A percentile compares a stretch with the other conserved stretches of the same genome.
phyloP scores from a whole-genome alignment of 495 filamentous ascomycete genomes.

The Melanomma pulvis-pyrius region DNA sequence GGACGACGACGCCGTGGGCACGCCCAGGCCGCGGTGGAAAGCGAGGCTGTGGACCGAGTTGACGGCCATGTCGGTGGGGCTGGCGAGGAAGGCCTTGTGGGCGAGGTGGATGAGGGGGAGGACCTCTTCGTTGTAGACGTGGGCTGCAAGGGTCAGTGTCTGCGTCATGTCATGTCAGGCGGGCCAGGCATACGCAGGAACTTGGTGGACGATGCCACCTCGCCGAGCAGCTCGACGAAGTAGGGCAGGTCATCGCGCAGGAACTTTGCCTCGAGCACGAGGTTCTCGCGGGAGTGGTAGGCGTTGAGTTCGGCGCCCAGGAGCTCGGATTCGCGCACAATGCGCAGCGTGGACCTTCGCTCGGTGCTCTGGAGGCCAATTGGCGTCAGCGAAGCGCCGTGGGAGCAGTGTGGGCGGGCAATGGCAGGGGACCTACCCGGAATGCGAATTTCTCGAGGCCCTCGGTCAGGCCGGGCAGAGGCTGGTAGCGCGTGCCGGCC shows the following conservation, averaged over 20 bases:
- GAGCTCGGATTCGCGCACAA: conserved; percentile 91
- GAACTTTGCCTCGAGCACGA: conserved; percentile 91
- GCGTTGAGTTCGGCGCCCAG: conserved; percentile 83
- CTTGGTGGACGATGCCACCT: conserved; percentile 84
- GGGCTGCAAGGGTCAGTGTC: conserved; percentile 56
- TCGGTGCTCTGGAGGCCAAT: conserved; percentile 68
- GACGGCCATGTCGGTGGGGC: conserved; percentile 71
- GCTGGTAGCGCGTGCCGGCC: conserved; percentile 89
- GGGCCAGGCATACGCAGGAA: conserved; percentile 52
- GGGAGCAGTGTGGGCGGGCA: conserved; percentile 1
- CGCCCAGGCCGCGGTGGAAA: conserved; percentile 92
- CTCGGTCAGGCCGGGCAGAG: conserved; percentile 83
- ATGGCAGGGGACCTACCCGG: conserved; percentile 78
- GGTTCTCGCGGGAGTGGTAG: conserved; percentile 87
- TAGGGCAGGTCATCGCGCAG: conserved; percentile 93
- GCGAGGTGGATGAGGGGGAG: conserved; percentile 68
- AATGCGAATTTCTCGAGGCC: conserved; percentile 92
- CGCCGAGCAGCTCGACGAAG: conserved; percentile 92
- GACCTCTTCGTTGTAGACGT: conserved; percentile 88
- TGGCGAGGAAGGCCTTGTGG: conserved; percentile 67
- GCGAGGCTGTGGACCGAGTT: conserved; percentile 85
- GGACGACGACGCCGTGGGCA: conserved; percentile 68
- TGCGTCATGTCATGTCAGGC: conserved; percentile 5
- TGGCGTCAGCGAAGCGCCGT: conserved; percentile 33
- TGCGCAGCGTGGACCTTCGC: conserved; percentile 83